These are phyloP conservation scores for Mycena crocata DNA, from an alignment of 768 basidiomycete species.

Conservation along the genomic window DNA sequence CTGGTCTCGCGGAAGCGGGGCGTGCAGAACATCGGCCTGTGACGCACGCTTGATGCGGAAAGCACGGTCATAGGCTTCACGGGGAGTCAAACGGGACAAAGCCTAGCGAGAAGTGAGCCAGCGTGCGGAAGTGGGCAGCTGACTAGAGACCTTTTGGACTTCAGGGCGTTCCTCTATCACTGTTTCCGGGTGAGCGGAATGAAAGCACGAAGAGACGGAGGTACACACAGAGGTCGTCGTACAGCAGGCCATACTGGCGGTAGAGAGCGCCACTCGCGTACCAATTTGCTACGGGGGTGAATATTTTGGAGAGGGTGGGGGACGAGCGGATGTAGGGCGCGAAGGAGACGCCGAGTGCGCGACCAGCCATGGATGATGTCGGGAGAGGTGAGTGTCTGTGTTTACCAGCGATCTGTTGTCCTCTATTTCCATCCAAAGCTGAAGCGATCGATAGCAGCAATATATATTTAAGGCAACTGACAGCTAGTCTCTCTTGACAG, in stretches of 20 bases:
- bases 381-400: background rate
- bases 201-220: slow-evolving; percentile 23
- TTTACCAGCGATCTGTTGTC: background rate
- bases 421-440: slow-evolving; percentile 1
- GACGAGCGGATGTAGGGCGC: slow-evolving; percentile 81
- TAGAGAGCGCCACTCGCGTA: slow-evolving; percentile 87
- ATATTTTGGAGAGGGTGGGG: slow-evolving; percentile 70
- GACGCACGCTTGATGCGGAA: slow-evolving; percentile 89
- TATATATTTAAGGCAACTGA: slow-evolving; percentile 3
- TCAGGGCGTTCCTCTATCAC: slow-evolving; percentile 83
- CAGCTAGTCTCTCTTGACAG: slow-evolving; percentile 6
- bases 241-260: slow-evolving; percentile 88
- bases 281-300: slow-evolving; percentile 85
- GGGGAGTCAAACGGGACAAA: slow-evolving; percentile 79
- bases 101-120: slow-evolving; percentile 65
- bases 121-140: background rate
- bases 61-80: slow-evolving; percentile 89
- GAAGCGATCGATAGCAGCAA: slow-evolving; percentile 12
- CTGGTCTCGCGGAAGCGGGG: slow-evolving; percentile 81
- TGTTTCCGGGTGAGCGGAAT: slow-evolving; percentile 39
- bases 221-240: slow-evolving; percentile 92
- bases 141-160: slow-evolving; percentile 76
- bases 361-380: slow-evolving; percentile 57
- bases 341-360: slow-evolving; percentile 74
- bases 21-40: slow-evolving; percentile 84